Evolutionary conservation across 2,329 filamentous ascomycete species (phyloP).

Genomic region (Chaetothyriales sp.): DNA sequence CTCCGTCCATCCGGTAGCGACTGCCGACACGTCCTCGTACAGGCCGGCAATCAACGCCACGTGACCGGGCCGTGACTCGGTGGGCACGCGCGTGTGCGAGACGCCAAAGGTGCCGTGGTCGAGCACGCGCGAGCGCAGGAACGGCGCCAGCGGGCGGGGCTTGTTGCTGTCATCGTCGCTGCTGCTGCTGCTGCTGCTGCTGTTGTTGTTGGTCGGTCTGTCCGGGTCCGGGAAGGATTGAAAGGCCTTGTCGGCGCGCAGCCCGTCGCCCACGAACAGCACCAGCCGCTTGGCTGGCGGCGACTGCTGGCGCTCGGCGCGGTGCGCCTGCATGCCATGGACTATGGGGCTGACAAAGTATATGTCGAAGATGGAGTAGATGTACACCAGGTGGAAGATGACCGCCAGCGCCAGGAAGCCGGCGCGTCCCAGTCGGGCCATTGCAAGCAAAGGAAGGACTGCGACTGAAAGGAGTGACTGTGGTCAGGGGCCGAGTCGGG

Average conservation of each 20-base stretch:
- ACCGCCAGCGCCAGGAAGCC: conserved; percentile 80
- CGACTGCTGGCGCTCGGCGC: conserved; percentile 45
- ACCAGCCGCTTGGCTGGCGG: conserved; percentile 82
- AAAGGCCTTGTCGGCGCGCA: conserved; percentile 95
- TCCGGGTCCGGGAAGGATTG: conserved; percentile 79
- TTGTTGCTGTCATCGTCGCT: conserved; percentile 50
- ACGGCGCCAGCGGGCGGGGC: conserved; percentile 75
- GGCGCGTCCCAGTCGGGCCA: conserved; percentile 51
- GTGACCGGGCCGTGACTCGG: conserved; percentile 84
- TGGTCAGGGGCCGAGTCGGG: conserved; percentile 7
- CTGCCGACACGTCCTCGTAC: conserved; percentile 95
- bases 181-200: too few relatives aligned
- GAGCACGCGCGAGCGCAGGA: conserved; percentile 75
- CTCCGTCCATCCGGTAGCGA: conserved; percentile 95
- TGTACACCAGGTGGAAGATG: conserved; percentile 84
- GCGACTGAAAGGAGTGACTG: conserved; percentile 14
- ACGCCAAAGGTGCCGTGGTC: conserved; percentile 90
- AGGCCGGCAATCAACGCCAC: conserved; percentile 92
- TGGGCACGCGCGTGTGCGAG: conserved; percentile 91
- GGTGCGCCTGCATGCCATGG: conserved; percentile 77
- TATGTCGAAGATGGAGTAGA: conserved; percentile 93
- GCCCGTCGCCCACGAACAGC: conserved; percentile 90
- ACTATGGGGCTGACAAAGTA: conserved; percentile 98
- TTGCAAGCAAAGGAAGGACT: conserved; percentile 13
- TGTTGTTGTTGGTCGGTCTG: conserved; percentile 10